Conservation (phyloP, 108 stramenopile genomes). For the Nannochloropsis gaditana region DNA sequence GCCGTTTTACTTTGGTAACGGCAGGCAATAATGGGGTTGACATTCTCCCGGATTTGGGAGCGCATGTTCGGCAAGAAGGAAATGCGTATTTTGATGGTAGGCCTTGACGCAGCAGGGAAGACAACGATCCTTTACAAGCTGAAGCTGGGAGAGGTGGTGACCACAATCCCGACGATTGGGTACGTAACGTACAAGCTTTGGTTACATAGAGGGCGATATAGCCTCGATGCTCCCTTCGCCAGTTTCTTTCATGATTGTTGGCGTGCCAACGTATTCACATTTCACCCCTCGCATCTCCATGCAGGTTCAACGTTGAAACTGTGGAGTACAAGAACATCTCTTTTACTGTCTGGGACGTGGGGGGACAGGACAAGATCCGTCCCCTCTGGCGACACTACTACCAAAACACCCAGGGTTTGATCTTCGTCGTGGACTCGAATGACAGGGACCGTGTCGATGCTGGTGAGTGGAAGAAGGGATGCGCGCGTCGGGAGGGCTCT, state of each 20-base stretch:
- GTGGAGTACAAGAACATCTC: conserved; percentile 83
- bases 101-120: conserved; percentile 99
- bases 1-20: too few relatives aligned
- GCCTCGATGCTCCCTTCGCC: neutral
- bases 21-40: conserved; percentile 52
- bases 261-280: neutral
- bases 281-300: neutral
- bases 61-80: conserved; percentile 78
- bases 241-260: neutral
- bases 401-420: conserved; percentile 94
- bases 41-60: conserved; percentile 59
- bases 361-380: conserved; percentile 97
- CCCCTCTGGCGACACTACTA: conserved; percentile 99
- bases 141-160: conserved; percentile 94
- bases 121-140: conserved; percentile 99
- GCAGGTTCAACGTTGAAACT: conserved; percentile 62
- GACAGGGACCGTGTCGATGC: conserved; percentile 91
- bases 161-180: conserved; percentile 97
- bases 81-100: conserved; percentile 99
- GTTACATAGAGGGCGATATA: neutral
- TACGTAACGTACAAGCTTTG: conserved; percentile 18
- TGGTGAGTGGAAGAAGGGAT: neutral
- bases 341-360: conserved; percentile 91
- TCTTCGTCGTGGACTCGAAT: conserved; percentile 96
- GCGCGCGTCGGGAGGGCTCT: neutral